Percentiles rank a stretch among this genome's conserved stretches.
Conservation (phyloP, 768 basidiomycete genomes). For the Termitomyces sp. region DNA sequence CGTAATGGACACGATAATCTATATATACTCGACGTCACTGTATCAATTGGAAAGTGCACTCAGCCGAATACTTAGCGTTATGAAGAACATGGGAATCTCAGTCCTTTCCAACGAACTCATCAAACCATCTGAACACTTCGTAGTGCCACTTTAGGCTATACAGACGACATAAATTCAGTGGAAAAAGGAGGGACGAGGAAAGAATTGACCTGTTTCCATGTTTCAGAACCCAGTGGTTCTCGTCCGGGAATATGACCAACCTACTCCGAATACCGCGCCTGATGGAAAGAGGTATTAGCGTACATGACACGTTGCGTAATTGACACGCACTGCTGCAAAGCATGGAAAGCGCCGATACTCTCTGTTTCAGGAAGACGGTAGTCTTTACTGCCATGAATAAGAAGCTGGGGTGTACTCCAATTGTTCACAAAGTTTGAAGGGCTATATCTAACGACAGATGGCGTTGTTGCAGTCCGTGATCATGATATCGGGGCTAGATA, state of each 20-base stretch:
- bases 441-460: constrained; percentile 53
- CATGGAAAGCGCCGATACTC: constrained; percentile 81
- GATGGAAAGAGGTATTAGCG: background rate
- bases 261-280: constrained; percentile 73
- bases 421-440: constrained; percentile 79
- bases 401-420: constrained; percentile 82
- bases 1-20: no score
- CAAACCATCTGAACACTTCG: constrained; percentile 92
- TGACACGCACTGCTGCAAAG: constrained; percentile 69
- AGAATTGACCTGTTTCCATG: constrained; percentile 65
- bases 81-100: no score
- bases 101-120: constrained; percentile 53
- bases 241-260: constrained; percentile 81
- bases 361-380: constrained; percentile 86
- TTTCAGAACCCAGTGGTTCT: constrained; percentile 90
- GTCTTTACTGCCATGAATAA: constrained; percentile 87
- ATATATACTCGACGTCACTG: no score
- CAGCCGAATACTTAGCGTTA: no score
- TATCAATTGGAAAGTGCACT: no score
- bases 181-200: background rate
- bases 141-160: constrained; percentile 91
- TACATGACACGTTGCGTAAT: background rate
- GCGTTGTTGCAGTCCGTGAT: background rate
- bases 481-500: background rate
- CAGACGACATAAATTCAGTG: background rate